Conservation (phyloP, 2,329 filamentous ascomycete genomes). For the Colletotrichum kahawae region DNA sequence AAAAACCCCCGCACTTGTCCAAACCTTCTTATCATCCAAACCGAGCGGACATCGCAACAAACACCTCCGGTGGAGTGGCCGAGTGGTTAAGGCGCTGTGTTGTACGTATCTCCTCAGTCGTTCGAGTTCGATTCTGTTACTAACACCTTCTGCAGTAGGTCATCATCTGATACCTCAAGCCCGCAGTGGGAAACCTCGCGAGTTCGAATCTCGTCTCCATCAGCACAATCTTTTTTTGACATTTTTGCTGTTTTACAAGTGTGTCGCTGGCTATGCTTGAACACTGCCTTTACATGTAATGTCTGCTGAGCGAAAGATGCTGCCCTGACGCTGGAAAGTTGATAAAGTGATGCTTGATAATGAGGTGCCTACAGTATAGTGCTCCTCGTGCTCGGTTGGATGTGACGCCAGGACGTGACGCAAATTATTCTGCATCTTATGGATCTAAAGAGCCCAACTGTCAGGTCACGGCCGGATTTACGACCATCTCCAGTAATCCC, state of each 20-base stretch:
- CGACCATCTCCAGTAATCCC: rapidly evolving
- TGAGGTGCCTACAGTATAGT: too few species aligned
- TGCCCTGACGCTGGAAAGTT: too few species aligned
- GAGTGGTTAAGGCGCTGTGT: neutral
- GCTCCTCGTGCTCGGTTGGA: too few species aligned
- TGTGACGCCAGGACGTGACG: too few species aligned
- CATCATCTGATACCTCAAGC: neutral
- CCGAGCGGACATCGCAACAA: rapidly evolving
- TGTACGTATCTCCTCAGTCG: neutral
- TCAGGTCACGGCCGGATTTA: neutral
- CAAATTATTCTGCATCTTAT: too few species aligned
- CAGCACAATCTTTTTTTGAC: neutral
- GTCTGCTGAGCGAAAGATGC: too few species aligned
- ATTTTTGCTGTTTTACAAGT: neutral
- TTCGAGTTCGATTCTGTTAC: neutral
- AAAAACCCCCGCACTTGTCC: neutral
- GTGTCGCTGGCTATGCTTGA: neutral
- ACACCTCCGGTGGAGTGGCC: neutral
- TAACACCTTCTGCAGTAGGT: neutral
- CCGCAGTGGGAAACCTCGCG: slow-evolving; percentile 22
- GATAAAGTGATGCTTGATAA: too few species aligned
- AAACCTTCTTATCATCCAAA: neutral
- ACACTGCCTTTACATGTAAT: neutral
- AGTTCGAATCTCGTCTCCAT: slow-evolving; percentile 22
- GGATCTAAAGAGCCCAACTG: neutral